Evolutionary conservation across 2,329 filamentous ascomycete genomes (phyloP).

Genomic region (Nemania sp.): DNA sequence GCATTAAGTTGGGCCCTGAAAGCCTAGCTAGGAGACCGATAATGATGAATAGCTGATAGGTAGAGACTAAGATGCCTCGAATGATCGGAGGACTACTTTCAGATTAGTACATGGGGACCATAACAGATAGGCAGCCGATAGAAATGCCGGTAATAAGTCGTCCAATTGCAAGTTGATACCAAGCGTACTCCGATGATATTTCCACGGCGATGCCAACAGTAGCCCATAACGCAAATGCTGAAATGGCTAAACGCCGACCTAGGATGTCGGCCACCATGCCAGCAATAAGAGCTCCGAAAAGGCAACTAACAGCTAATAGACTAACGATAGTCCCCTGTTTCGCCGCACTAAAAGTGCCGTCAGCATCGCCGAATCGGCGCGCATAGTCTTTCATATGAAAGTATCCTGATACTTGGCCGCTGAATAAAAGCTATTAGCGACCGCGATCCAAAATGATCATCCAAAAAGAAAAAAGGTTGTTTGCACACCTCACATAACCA

Average conservation of each 20-base stretch:
- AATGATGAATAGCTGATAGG: constrained; percentile 71
- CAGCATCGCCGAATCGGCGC: constrained; percentile 54
- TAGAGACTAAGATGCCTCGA: constrained; percentile 64
- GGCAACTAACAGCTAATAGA: constrained; percentile 62
- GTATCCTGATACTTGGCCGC: constrained; percentile 64
- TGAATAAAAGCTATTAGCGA: constrained; percentile 32
- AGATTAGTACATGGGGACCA: constrained; percentile 70
- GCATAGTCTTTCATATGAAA: constrained; percentile 62
- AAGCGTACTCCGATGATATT: constrained; percentile 56
- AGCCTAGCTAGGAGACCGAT: too few relatives aligned
- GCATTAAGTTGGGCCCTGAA: too few relatives aligned
- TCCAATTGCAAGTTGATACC: constrained; percentile 68
- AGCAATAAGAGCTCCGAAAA: constrained; percentile 60
- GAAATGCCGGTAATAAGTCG: constrained; percentile 68
- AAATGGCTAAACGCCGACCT: constrained; percentile 65
- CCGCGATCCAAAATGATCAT: background rate
- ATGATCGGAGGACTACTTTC: constrained; percentile 68
- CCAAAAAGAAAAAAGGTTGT: too few relatives aligned
- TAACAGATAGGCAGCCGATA: constrained; percentile 65
- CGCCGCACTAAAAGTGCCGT: constrained; percentile 55
- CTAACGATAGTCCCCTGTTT: constrained; percentile 67
- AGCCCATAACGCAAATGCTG: constrained; percentile 64
- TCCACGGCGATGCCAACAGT: constrained; percentile 67
- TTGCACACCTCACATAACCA: constrained; percentile 56
- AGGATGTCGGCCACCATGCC: constrained; percentile 64